Percentiles rank a stretch among this genome's conserved stretches.
Conservation (phyloP, 495 filamentous ascomycete genomes). For the Zalerion maritima region DNA sequence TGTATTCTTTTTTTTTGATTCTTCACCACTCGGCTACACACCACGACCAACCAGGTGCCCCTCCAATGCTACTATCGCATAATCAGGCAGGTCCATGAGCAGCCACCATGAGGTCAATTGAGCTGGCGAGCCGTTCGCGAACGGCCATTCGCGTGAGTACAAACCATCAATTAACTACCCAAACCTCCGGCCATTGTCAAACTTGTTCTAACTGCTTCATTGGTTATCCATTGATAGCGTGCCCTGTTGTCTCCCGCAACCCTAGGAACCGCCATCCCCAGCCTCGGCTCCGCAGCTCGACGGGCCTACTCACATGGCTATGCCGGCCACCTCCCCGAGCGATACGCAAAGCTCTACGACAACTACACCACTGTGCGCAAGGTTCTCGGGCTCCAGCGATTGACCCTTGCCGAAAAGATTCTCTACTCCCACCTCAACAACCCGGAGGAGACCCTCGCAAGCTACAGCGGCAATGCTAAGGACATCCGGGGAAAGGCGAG, state of each 20-base stretch:
- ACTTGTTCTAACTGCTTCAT: not conserved
- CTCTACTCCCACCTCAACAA: slow-evolving; percentile 90
- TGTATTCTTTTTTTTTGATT: slow-evolving; percentile 9
- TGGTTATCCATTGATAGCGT: not conserved
- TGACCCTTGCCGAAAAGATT: slow-evolving; percentile 94
- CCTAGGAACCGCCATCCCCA: slow-evolving; percentile 10
- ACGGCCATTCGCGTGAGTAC: slow-evolving; percentile 13
- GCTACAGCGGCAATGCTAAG: slow-evolving; percentile 64
- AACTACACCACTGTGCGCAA: slow-evolving; percentile 48
- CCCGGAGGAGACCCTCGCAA: slow-evolving; percentile 68
- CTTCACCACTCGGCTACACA: too few species aligned
- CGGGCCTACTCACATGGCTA: slow-evolving; percentile 16
- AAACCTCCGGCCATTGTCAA: too few species aligned
- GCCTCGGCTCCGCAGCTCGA: slow-evolving; percentile 12
- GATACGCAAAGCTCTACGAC: slow-evolving; percentile 29
- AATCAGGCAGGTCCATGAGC: too few species aligned
- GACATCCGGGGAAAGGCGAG: slow-evolving; percentile 76
- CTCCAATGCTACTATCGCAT: too few species aligned
- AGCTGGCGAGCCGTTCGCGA: slow-evolving; percentile 14
- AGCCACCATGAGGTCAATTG: slow-evolving; percentile 15
- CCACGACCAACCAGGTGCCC: too few species aligned
- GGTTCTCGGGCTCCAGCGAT: slow-evolving; percentile 50
- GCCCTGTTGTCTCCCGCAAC: slow-evolving; percentile 2
- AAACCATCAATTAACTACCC: too few species aligned
- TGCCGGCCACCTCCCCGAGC: slow-evolving; percentile 24